Percentiles rank a stretch among this genome's conserved stretches.
Conservation (phyloP, 2,329 filamentous ascomycete genomes). For the Colletotrichum plurivorum region DNA sequence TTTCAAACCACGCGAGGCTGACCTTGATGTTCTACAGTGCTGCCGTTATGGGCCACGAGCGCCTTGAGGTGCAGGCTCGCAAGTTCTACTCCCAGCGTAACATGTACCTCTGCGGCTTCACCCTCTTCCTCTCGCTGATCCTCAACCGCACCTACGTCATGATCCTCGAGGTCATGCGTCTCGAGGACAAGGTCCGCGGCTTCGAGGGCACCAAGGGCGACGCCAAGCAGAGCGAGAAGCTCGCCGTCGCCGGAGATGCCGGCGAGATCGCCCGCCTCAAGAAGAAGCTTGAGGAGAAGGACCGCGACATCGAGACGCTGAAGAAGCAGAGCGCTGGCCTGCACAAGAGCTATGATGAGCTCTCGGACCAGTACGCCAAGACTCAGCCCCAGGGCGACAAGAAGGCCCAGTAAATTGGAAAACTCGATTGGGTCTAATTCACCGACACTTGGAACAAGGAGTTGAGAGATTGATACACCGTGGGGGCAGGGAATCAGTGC, state of each 20-base stretch:
- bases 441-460: not conserved
- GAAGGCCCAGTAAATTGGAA: slow-evolving; percentile 66
- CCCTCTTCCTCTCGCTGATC: slow-evolving; percentile 97
- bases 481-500: too few relatives aligned
- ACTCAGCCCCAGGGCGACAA: slow-evolving; percentile 67
- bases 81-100: slow-evolving; percentile 99
- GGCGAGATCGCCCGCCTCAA: slow-evolving; percentile 81
- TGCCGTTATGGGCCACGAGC: slow-evolving; percentile 89
- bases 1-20: not conserved
- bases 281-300: slow-evolving; percentile 82
- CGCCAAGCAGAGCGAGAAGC: slow-evolving; percentile 78
- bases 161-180: slow-evolving; percentile 91
- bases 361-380: slow-evolving; percentile 84
- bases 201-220: slow-evolving; percentile 73
- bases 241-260: slow-evolving; percentile 79
- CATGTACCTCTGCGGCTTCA: slow-evolving; percentile 99
- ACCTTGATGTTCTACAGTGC: slow-evolving; percentile 54
- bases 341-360: slow-evolving; percentile 85
- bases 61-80: slow-evolving; percentile 98
- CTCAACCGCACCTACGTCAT: slow-evolving; percentile 99
- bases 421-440: not conserved
- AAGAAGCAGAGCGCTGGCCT: slow-evolving; percentile 94
- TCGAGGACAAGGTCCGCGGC: slow-evolving; percentile 91
- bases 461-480: slow-evolving; percentile 9
- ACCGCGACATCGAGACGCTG: slow-evolving; percentile 85